phyloP scores from a whole-genome alignment of 148 eudicot genomes.

The Beta vulgaris region DNA sequence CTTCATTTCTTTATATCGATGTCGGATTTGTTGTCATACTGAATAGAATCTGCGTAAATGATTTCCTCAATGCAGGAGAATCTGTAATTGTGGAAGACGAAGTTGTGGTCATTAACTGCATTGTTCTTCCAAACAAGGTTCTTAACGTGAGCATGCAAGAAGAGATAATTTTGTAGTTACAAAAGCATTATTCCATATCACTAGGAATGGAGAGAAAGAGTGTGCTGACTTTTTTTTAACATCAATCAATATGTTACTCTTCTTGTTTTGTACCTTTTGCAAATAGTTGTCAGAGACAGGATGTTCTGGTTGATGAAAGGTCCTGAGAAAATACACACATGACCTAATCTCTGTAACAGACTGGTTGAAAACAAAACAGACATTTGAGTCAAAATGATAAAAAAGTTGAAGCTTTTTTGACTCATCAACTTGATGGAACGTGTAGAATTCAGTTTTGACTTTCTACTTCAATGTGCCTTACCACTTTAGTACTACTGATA shows the following conservation, averaged over 20 bases:
- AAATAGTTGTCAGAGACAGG: neutral
- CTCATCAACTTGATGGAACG: neutral
- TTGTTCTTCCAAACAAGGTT: conserved; percentile 73
- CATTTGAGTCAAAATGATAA: no score
- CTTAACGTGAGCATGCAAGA: conserved; percentile 74
- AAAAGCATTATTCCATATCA: neutral
- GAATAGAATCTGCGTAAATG: neutral
- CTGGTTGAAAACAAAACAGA: neutral
- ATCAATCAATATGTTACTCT: neutral
- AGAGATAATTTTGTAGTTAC: conserved; percentile 60
- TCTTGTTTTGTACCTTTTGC: neutral
- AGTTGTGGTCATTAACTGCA: conserved; percentile 73
- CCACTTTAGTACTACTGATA: no score
- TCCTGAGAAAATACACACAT: neutral
- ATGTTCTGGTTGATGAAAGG: neutral
- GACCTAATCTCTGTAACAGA: neutral
- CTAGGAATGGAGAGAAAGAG: neutral
- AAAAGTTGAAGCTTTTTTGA: neutral
- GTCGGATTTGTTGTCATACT: neutral
- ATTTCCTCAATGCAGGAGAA: conserved; percentile 54
- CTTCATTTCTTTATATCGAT: neutral
- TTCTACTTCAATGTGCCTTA: no score
- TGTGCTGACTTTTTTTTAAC: neutral
- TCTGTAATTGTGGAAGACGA: conserved; percentile 79
- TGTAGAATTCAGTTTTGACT: neutral